Evolutionary conservation across 257 asterid species (phyloP), one percentile per base, ranked within the genome.

Genomic region (Gynochthodes officinalis): DNA sequence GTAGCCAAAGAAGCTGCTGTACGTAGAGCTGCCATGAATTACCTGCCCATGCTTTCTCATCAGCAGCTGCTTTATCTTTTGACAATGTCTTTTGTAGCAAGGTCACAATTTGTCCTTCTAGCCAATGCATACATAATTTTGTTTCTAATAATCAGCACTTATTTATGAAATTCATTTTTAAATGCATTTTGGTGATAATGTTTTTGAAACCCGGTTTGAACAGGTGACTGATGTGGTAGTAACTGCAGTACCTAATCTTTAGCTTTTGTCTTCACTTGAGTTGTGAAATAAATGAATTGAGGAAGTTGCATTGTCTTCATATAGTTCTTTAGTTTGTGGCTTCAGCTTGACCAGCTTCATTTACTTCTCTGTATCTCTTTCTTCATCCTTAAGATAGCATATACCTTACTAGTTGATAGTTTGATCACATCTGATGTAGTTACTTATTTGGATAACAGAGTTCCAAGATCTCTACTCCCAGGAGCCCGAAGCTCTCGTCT

Each of bases 21-120:
- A 67, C 96, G 98, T 42, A 84, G 99, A 85, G 97, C 99, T 84
- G 98, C 90, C 71, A 94, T 94, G 99, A 92, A 90, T 86, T 89
- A 78, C 82, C 97, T 91, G 82, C 99, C 99, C 73, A 94, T 94
- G 99, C 99, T 94, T 75, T 94, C 99, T 75, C 99, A 94, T 78
- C 99, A 94, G 84, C 99, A 94, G 78, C 82, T 94, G 81, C 77
- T 94, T 55, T 88, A 90, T 86, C 81, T 94, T 83, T 83, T 94
- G 89, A 92, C 98, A 55, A 92, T 94, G 96, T 94, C 99, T 73
- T 94, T 94, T 83, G 74, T 92, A 82, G 83, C 99, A 76, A 91
- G 98, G 99, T 92, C 59, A 71, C 82, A 52, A 64, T 73, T 42
- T 69, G 64, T 44, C 69, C 83, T 61, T 71, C 78, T 64, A 40